These are phyloP conservation scores for Kluyveromyces aestuarii DNA, from an alignment of 805 yeast species.

Conservation along the genomic window DNA sequence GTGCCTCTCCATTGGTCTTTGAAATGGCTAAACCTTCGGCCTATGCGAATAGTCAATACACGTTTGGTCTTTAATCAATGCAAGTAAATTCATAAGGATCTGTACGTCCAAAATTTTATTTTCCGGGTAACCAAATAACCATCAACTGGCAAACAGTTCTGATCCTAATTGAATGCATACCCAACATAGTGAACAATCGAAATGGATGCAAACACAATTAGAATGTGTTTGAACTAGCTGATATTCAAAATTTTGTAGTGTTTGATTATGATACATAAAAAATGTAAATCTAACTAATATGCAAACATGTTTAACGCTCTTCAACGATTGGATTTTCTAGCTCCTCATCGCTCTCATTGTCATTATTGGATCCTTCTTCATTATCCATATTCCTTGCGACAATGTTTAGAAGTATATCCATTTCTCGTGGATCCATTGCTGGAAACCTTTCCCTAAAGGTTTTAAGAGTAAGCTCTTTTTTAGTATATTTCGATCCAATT, in stretches of 20 bases:
- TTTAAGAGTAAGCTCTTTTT: constrained; percentile 20
- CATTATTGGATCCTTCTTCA: constrained; percentile 10
- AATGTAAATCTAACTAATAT: neutral
- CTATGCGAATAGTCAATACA: neutral
- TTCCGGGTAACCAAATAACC: neutral
- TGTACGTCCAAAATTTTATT: neutral
- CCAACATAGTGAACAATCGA: too few species aligned
- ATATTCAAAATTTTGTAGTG: constrained; percentile 2
- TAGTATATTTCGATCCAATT: constrained; percentile 40
- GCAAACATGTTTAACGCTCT: neutral
- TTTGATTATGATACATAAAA: constrained; percentile 6
- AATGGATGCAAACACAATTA: too few species aligned
- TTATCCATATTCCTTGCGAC: constrained; percentile 1
- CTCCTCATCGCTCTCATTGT: constrained; percentile 6
- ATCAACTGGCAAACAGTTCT: neutral
- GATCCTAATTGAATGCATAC: too few species aligned
- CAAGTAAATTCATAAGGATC: neutral
- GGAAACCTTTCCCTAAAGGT: constrained; percentile 26
- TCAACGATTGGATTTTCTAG: constrained; percentile 7
- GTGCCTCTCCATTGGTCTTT: constrained; percentile 8
- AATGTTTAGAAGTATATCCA: neutral
- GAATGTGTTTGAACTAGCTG: too few species aligned
- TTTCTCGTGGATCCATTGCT: constrained; percentile 16
- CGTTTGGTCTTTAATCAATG: neutral
- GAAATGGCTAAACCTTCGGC: neutral